Base-by-base conservation (phyloP, 106 monocot genomes). In the Xerophyta viscosa region DNA sequence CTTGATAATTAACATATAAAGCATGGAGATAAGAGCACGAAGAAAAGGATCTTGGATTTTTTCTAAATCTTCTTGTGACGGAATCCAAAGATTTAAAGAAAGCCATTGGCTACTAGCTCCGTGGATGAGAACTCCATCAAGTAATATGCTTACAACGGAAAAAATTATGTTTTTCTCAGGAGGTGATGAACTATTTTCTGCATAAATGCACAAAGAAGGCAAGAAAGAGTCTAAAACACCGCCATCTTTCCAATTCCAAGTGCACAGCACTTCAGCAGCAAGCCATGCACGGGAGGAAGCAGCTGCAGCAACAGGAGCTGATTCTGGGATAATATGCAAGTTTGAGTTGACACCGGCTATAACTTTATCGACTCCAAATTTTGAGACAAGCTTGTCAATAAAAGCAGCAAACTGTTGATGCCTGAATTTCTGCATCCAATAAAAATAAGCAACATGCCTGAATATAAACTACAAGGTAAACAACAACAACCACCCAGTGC, bases 191-290 rank as follows among this genome's bases (percentile, higher is more conserved):
- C 57, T 60, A 65, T 18, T 61, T 59, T 78, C 73, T 2, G 70
- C 66, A 73, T 71, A 76, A 48, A 62, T 65, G 58, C 64, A 61
- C 56, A 96, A 66, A 37, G 73, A 73, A 39, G 72, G 67, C 52
- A 96, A 65, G 41, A 89, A 73, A 56, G 84, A 81, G 28, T 49
- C 62, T 51, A 68, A 50, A 25, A 63, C 78, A 67, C 56, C 64
- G 24, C 85, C 62, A 8, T 60, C 84, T 68, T 59, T 42, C 96
- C 88, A 96, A 30, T 56, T 67, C 96, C 88, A 96, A 45, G 88
- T 57, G 68, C 96, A 96, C 58, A 96, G 71, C 19, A 96, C 23
- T 60, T 96, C 96, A 68, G 73, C 85, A 57, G 89, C 96, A 68
- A 96, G 70, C 96, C 96, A 96, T 46, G 69, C 62, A 46, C 96